Evolutionary conservation across 2,329 filamentous ascomycete species (phyloP), one percentile per base, ranked within the genome.

Genomic region (Hymenoscyphus repandus): DNA sequence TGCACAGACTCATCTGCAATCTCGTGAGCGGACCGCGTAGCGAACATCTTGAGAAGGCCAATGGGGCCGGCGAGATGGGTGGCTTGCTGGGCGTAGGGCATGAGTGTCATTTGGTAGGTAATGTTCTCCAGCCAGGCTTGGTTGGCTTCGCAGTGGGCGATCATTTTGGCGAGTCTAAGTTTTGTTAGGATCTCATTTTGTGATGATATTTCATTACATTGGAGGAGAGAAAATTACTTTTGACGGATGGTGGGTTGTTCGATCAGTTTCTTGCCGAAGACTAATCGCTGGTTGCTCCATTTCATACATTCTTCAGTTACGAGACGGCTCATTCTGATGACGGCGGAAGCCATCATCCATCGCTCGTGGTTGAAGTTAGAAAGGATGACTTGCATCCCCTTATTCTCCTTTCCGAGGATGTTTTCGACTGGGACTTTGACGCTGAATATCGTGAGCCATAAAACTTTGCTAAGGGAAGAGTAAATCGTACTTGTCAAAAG

Each of bases 361-460:
- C 87, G 79, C 72, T 90, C 88, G 70, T 93, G 88, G 75, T 93
- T 93, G 73, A 95, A 95, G 72, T 95, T 95, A 70, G 79, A 82
- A 65, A 93, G 77, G 64, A 95, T 89, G 30, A 93, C 87, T 55
- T 85, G 79, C 64, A 95, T 91, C 6, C 90, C 90, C 72, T 92
- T 88, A 74, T 93, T 82, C 70, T 95, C 89, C 65, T 88, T 74
- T 54, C 90, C 90, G 5, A 95, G 73, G 13, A 95, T 73, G 68
- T 93, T 84, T 65, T 83, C 79, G 0, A 82, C 85, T 0, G 90
- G 89, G 0, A 95, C 89, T 72, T 90, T 90, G 68, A 91, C 88
- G 59, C 93, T 87, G 69, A 91, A 86, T 67, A 88, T 92, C 45
- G 89, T 88, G 38, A 47, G 36, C 22, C 38, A 4, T 18, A 15